Evolutionary conservation across 2,329 filamentous ascomycete genomes (phyloP).

Genomic region (Mycosphaerella sp.): DNA sequence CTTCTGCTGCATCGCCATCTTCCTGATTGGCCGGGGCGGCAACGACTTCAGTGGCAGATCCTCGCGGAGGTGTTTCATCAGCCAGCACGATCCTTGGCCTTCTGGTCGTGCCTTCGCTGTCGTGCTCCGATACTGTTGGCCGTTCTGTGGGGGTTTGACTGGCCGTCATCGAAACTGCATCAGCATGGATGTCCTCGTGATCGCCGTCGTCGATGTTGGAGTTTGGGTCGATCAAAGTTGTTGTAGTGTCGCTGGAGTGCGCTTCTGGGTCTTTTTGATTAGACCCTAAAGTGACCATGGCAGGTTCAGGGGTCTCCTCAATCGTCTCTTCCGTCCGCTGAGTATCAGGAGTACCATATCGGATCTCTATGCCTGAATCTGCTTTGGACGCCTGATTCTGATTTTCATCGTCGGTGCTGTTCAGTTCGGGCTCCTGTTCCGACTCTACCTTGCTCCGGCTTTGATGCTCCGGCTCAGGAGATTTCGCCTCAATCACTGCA

Average conservation of each 20-base stretch:
- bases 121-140: constrained; percentile 3
- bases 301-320: constrained; percentile 5
- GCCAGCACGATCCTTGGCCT: constrained; percentile 19
- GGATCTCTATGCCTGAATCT: constrained; percentile 53
- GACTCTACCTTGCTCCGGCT: neutral
- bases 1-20: neutral
- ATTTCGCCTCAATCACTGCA: neutral
- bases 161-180: constrained; percentile 10
- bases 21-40: constrained; percentile 1
- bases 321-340: constrained; percentile 13
- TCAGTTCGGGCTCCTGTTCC: constrained; percentile 7
- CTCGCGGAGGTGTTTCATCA: constrained; percentile 19
- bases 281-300: neutral
- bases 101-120: constrained; percentile 3
- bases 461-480: constrained; percentile 12
- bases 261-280: neutral
- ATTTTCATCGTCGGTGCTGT: constrained; percentile 18
- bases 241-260: neutral
- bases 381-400: constrained; percentile 39
- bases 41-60: neutral
- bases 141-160: constrained; percentile 17
- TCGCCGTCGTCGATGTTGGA: constrained; percentile 1
- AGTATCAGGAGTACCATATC: constrained; percentile 29
- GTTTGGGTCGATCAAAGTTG: neutral
- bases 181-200: constrained; percentile 4